A percentile compares a stretch with the other conserved stretches of the same genome.
phyloP scores from a whole-genome alignment of 148 eudicot genomes.

The Rhododendron henanense region DNA sequence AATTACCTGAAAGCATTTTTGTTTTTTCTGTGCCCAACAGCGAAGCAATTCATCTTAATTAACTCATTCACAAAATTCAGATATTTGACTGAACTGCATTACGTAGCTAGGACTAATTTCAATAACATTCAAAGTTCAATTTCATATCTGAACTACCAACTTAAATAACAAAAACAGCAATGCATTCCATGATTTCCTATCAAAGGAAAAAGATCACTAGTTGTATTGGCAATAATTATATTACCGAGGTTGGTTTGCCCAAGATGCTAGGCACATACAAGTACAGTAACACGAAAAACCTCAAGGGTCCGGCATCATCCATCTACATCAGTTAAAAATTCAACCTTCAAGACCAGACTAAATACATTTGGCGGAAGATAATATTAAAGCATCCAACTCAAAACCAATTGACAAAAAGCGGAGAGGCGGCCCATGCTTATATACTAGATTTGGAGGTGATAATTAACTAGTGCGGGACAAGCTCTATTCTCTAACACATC shows the following conservation, averaged over 20 bases:
- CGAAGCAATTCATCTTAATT: not conserved
- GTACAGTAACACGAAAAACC: not conserved
- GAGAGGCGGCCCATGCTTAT: too few relatives aligned
- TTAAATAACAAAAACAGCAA: not conserved
- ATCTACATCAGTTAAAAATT: not conserved
- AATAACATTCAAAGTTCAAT: not conserved
- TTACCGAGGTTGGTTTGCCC: not conserved
- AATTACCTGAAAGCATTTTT: not conserved
- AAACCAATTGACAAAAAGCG: too few relatives aligned
- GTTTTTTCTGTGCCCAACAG: not conserved
- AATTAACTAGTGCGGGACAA: too few relatives aligned
- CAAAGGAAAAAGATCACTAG: not conserved
- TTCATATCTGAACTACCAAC: not conserved
- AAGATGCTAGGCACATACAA: not conserved
- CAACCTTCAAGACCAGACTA: not conserved
- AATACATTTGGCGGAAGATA: not conserved
- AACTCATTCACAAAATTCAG: not conserved
- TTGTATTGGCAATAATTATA: not conserved
- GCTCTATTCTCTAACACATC: too few relatives aligned
- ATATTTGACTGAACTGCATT: not conserved
- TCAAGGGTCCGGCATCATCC: not conserved
- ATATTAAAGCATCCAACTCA: too few relatives aligned
- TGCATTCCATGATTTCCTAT: not conserved
- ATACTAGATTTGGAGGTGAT: too few relatives aligned
- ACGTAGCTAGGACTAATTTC: not conserved